Evolutionary conservation across 306 rosid genomes (phyloP).

Genomic region (Casuarina glauca): DNA sequence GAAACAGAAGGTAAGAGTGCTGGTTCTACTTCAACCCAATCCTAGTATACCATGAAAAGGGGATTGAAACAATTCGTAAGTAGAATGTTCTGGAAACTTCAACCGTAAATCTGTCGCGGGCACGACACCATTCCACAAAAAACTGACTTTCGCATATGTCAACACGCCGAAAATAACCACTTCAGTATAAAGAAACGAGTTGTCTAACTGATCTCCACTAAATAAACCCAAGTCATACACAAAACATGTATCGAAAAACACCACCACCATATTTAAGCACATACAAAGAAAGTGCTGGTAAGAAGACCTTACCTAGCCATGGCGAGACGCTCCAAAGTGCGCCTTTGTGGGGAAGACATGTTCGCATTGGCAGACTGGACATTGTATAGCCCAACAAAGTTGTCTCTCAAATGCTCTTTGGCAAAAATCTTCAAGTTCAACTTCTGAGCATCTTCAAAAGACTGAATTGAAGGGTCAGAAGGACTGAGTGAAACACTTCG

Average conservation of each 20-base stretch:
- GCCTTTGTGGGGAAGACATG: conserved; percentile 46
- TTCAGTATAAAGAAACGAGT: background rate
- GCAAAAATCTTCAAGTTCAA: conserved; percentile 53
- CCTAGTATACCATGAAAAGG: background rate
- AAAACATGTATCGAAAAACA: background rate
- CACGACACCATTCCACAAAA: background rate
- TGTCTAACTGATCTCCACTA: background rate
- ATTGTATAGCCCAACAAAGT: conserved; percentile 76
- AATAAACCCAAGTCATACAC: background rate
- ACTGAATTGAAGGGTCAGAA: conserved; percentile 41
- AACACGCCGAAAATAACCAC: background rate
- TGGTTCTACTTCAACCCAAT: background rate
- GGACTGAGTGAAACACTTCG: conserved; percentile 14
- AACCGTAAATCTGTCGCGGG: background rate
- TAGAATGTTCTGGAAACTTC: background rate
- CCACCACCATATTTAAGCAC: background rate
- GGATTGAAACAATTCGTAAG: background rate
- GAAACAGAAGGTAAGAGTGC: background rate
- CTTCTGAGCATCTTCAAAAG: conserved; percentile 49
- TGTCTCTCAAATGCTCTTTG: conserved; percentile 45
- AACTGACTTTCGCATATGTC: background rate
- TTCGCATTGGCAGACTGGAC: conserved; percentile 43
- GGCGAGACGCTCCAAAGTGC: conserved; percentile 66
- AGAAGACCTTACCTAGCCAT: conserved; percentile 45
- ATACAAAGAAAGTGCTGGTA: background rate